phyloP scores from a whole-genome alignment of 495 filamentous ascomycete species.

The Tuber umbilicatum region DNA sequence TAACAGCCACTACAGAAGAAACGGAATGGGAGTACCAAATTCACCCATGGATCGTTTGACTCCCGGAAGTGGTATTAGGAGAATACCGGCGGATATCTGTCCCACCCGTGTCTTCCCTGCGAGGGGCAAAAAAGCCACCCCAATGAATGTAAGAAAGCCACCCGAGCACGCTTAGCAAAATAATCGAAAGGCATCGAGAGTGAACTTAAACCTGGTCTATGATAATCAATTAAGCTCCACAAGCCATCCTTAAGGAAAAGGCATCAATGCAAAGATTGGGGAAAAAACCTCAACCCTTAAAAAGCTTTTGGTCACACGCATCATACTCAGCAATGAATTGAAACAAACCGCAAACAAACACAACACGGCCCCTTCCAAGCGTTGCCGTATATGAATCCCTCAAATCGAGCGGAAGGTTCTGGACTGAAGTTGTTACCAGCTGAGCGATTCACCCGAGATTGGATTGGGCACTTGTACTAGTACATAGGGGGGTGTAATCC shows the following conservation, averaged over 20 bases:
- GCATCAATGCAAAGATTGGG: background rate
- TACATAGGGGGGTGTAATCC: too few relatives aligned
- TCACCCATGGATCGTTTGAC: background rate
- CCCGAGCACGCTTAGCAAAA: background rate
- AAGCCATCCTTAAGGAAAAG: background rate
- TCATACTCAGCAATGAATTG: background rate
- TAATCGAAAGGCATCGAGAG: background rate
- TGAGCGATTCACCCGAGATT: background rate
- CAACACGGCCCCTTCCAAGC: background rate
- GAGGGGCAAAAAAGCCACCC: background rate
- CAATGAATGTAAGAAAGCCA: background rate
- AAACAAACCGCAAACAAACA: background rate
- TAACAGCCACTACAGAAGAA: background rate
- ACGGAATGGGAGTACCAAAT: background rate
- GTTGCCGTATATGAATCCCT: background rate
- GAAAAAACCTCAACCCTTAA: background rate
- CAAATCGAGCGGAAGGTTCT: background rate
- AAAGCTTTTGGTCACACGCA: background rate
- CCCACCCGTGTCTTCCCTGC: background rate
- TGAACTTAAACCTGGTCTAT: background rate
- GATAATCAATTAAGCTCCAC: background rate
- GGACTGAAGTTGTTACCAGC: background rate
- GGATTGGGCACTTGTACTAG: background rate
- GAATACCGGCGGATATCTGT: background rate
- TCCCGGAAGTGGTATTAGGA: background rate